A percentile compares a stretch with the other conserved stretches of the same genome.
Conservation (phyloP, 2,329 filamentous ascomycete species). For the Xylaria sp. region DNA sequence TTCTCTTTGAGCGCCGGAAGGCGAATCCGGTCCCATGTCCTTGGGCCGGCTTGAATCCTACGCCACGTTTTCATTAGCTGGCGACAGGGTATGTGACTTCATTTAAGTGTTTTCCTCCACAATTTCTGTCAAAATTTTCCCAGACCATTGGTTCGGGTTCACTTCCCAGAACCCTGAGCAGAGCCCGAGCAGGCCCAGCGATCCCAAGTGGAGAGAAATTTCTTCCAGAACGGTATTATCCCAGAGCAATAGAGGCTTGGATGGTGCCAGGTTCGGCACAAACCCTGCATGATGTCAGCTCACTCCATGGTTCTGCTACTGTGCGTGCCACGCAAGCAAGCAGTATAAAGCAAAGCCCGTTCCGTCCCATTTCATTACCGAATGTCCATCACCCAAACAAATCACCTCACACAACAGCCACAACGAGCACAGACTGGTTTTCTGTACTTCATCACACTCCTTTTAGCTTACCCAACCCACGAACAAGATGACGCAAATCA, state of each 20-base stretch:
- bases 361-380: slow-evolving; percentile 26
- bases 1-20: slow-evolving; percentile 24
- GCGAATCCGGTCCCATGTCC: slow-evolving; percentile 33
- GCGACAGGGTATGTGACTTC: slow-evolving; percentile 29
- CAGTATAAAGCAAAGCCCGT: slow-evolving; percentile 36
- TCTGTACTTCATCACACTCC: slow-evolving; percentile 31
- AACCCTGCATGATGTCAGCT: slow-evolving; percentile 36
- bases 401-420: slow-evolving; percentile 23
- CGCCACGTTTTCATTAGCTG: slow-evolving; percentile 31
- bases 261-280: slow-evolving; percentile 30
- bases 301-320: slow-evolving; percentile 26
- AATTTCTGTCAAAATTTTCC: slow-evolving; percentile 37
- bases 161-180: slow-evolving; percentile 27
- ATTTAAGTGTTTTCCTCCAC: slow-evolving; percentile 36
- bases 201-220: slow-evolving; percentile 35
- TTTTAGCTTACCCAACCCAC: slow-evolving; percentile 29
- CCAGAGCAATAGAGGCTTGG: slow-evolving; percentile 24
- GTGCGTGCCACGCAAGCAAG: slow-evolving; percentile 29
- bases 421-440: slow-evolving; percentile 32
- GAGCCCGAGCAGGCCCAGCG: slow-evolving; percentile 28
- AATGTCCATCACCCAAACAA: slow-evolving; percentile 19
- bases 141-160: slow-evolving; percentile 37
- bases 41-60: slow-evolving; percentile 36
- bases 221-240: slow-evolving; percentile 34
- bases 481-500: slow-evolving; percentile 36